Base-by-base conservation (phyloP, 108 stramenopile species). In the Skeletonema menzelii region DNA sequence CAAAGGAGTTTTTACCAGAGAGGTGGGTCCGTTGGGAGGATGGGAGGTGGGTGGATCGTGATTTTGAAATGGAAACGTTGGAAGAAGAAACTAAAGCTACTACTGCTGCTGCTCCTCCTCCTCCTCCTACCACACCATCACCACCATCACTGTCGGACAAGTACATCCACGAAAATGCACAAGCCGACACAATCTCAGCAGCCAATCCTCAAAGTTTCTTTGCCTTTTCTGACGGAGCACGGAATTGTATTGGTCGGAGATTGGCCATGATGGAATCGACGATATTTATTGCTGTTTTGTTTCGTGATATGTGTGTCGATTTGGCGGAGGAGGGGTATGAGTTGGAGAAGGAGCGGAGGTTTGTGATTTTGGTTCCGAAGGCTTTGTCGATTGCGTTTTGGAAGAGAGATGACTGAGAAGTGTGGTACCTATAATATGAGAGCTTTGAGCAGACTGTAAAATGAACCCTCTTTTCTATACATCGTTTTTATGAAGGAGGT, bases 1-100 rank as follows among this genome's bases (percentile, higher is more conserved):
- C 87, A 15, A 27, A 46, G 20, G 84, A 87, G 20, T 85, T 87
- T 67, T 49, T 76, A 10, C 87, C 87, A 1, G 86, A 85, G 65
- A 63, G 86, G 56, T 87, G 86, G 86, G 84, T 84, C 1, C 32
- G 30, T 34, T 65, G 44, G 63, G 76, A 65, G 8, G 38, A 27
- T 15, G 69, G 67, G 10, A 5, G 59, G 49, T 77, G 76, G 76
- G 69, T 77, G 5, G 69, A 77, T 15, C 38, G 76, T 17, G 60
- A 77, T 59, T 70, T 27, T 35, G 57, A 70, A 2, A 31, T 34
- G 24, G 76, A 77, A 26, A 14, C 0, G 46, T 47, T 47, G 46
- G 46, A 13, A 2, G 12, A 0, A 17, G 12, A 8, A n/a, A n/a
- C n/a, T 5, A 44, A 11, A 2, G 24, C 42, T 40, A 28, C 10